These are phyloP conservation scores for Eutrema japonicum DNA, from an alignment of 345 rosid genomes.

Conservation along the genomic window DNA sequence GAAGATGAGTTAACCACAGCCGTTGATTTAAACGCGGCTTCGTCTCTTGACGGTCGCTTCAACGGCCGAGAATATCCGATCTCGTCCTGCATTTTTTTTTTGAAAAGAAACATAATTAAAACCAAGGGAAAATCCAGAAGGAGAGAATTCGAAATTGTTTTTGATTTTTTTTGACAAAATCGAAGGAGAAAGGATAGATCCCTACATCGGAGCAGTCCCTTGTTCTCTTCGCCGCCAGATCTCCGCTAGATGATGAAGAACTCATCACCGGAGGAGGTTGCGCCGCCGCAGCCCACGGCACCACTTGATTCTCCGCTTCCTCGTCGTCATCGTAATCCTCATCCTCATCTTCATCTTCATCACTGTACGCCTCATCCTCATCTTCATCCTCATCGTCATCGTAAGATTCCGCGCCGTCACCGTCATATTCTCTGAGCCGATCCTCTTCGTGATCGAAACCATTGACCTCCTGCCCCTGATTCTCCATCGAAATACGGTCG, in stretches of 20 bases:
- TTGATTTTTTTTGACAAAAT: conserved; percentile 23
- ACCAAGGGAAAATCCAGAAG: neutral
- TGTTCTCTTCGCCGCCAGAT: conserved; percentile 48
- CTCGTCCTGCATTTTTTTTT: conserved; percentile 54
- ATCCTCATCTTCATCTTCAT: conserved; percentile 42
- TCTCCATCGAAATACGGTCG: neutral
- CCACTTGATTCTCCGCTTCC: conserved; percentile 73
- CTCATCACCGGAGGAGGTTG: conserved; percentile 51
- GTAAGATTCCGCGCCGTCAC: conserved; percentile 38
- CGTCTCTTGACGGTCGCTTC: conserved; percentile 32
- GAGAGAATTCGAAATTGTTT: neutral
- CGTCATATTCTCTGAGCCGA: conserved; percentile 10
- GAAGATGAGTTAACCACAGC: conserved; percentile 43
- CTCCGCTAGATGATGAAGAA: conserved; percentile 47
- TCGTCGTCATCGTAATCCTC: conserved; percentile 40
- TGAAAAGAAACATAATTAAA: neutral
- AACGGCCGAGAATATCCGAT: conserved; percentile 46
- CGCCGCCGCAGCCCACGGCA: conserved; percentile 43
- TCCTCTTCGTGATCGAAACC: conserved; percentile 20
- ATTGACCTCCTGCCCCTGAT: neutral
- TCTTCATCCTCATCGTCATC: conserved; percentile 39
- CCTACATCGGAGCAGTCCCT: conserved; percentile 67
- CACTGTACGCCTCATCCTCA: conserved; percentile 39
- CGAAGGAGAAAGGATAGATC: neutral
- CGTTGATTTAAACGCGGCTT: conserved; percentile 49